phyloP scores from a whole-genome alignment of 1,284 basidiomycete genomes.

The Schizophyllum commune region DNA sequence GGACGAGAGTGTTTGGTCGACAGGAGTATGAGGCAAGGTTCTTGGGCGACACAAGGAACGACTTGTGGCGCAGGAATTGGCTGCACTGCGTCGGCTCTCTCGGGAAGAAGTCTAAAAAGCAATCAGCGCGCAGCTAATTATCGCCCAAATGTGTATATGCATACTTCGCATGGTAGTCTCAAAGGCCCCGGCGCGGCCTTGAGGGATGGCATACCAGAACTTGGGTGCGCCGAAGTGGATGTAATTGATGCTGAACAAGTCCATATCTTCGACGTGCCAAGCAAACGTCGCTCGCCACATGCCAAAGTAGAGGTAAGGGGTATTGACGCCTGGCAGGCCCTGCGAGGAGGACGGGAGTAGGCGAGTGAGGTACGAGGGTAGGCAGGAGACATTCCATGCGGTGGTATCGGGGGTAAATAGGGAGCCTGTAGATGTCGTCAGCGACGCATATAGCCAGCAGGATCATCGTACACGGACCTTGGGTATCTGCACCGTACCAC shows the following conservation, averaged over 20 bases:
- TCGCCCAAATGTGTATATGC: slow-evolving; percentile 14
- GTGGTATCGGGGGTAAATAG: slow-evolving; percentile 79
- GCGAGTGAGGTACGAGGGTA: slow-evolving; percentile 83
- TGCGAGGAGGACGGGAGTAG: slow-evolving; percentile 62
- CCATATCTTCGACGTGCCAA: slow-evolving; percentile 99
- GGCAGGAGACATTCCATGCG: slow-evolving; percentile 88
- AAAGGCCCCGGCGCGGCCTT: slow-evolving; percentile 69
- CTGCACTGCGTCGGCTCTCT: slow-evolving; percentile 78
- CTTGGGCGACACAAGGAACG: slow-evolving; percentile 88
- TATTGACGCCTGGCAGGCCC: slow-evolving; percentile 90
- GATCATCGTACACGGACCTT: slow-evolving; percentile 42
- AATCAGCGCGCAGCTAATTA: background rate
- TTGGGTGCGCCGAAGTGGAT: slow-evolving; percentile 98
- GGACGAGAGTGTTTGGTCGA: slow-evolving; percentile 83
- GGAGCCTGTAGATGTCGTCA: slow-evolving; percentile 46
- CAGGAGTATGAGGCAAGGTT: slow-evolving; percentile 77
- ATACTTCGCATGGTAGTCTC: slow-evolving; percentile 78
- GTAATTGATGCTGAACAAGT: slow-evolving; percentile 97
- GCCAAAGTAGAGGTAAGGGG: slow-evolving; percentile 97
- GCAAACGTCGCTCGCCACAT: slow-evolving; percentile 99
- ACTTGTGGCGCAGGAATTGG: slow-evolving; percentile 96
- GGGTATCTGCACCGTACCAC: slow-evolving; percentile 96
- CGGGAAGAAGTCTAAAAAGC: slow-evolving; percentile 70
- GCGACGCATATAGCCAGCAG: slow-evolving; percentile 1
- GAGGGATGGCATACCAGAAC: slow-evolving; percentile 95